Base-by-base conservation (phyloP, 1,284 basidiomycete genomes). In the Ceratobasidium sp. region DNA sequence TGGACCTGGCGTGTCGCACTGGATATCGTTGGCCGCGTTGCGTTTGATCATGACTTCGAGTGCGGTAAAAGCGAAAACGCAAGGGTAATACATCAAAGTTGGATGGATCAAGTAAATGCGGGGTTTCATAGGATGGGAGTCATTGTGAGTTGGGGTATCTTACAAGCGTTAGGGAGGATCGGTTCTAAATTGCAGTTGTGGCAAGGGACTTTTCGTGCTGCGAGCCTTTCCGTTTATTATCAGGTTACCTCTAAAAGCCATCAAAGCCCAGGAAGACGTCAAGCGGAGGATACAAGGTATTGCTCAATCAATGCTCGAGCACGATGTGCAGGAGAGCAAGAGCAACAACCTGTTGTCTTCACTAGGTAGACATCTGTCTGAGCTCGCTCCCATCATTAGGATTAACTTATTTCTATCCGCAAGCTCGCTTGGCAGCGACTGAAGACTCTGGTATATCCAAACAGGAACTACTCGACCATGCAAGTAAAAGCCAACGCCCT, bases 211-310 rank as follows among this genome's bases (percentile, higher is more conserved):
- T 5, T 28, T 26, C 16, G 73, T 81, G 23, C 73, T 83, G 43
- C 77, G 78, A 50, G 77, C 79, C 30, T 77, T 82, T 55, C 82
- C 82, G 11, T 78, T 76, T 67, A 80, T 82, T 26, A 73, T 78
- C 9, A 74, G 76, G 18, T 28, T 73, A 21, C 81, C 81, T 1
- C 57, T 82, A n/a, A 75, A 75, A 35, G 72, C 77, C 1, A 77
- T 82, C 73, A 77, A 79, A 47, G 78, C 77, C 14, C 80, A 82
- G 50, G 79, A 80, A 30, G 76, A 77, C 21, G 74, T 79, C 32
- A 82, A 81, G 59, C 74, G 72, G 26, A 78, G 80, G 32, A 76
- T 81, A 23, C 76, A 78, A 64, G 76, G 61, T 26, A 23, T 71
- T 55, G 64, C 54, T 21, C 46, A 26, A 55, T n/a, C 46, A 35